Percentiles rank a stretch among this genome's conserved stretches.
Evolutionary conservation across 176 grass and related monocot genomes (phyloP).

Genomic region (Hyparrhenia diplandra): DNA sequence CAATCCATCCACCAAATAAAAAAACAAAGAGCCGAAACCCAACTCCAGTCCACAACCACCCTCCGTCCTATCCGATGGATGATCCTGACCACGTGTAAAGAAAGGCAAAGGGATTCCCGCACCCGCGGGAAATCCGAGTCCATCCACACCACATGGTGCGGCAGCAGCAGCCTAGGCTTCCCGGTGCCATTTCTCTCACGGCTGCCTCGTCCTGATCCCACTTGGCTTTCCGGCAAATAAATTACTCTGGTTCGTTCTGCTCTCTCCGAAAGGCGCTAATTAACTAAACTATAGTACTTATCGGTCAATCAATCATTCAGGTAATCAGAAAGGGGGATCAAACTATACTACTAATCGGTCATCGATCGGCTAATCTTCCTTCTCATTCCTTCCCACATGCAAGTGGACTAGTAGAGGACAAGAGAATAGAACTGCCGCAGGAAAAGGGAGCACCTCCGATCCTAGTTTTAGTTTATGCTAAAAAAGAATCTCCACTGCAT

Average conservation of each 20-base stretch:
- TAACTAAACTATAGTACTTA: neutral
- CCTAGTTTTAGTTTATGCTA: neutral
- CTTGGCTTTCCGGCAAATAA: neutral
- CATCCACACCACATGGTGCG: slow-evolving; percentile 18
- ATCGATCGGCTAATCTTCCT: neutral
- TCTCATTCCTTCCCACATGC: neutral
- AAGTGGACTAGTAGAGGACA: slow-evolving; percentile 15
- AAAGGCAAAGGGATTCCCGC: slow-evolving; percentile 1
- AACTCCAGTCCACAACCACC: neutral
- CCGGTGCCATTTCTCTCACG: neutral
- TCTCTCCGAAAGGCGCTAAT: neutral
- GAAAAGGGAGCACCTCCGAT: neutral
- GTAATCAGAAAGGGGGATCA: neutral
- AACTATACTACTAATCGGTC: neutral
- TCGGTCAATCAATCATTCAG: neutral
- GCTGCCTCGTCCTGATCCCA: neutral
- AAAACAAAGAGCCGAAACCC: neutral
- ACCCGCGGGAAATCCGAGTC: neutral
- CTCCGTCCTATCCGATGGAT: neutral
- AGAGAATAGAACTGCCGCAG: neutral
- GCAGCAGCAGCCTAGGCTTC: neutral
- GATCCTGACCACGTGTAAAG: slow-evolving; percentile 6
- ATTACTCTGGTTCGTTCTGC: neutral
- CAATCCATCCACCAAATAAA: too few species aligned
- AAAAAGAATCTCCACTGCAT: neutral